A percentile compares a stretch with the other conserved stretches of the same genome.
Conservation (phyloP, 2,329 filamentous ascomycete species). For the Alternaria gansuensis region DNA sequence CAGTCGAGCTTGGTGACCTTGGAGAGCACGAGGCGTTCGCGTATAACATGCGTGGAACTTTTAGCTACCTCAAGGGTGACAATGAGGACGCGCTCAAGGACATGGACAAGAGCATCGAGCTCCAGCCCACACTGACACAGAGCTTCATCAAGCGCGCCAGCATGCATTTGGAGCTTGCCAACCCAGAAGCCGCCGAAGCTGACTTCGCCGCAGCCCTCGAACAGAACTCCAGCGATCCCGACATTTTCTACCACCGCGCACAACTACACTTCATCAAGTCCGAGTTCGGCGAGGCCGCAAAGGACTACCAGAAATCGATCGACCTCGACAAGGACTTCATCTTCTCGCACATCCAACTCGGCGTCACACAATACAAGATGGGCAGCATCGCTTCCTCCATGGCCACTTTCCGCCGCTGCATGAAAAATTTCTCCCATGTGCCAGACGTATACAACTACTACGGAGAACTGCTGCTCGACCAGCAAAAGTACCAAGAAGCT, state of each 20-base stretch:
- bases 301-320: constrained; percentile 99
- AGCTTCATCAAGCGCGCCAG: constrained; percentile 99
- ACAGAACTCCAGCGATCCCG: constrained; percentile 87
- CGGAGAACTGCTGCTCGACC: constrained; percentile 93
- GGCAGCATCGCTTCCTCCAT: constrained; percentile 96
- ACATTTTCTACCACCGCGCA: constrained; percentile 98
- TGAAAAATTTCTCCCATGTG: constrained; percentile 97
- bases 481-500: constrained; percentile 93
- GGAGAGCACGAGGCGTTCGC: constrained; percentile 87
- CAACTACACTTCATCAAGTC: constrained; percentile 98
- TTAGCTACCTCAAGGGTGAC: constrained; percentile 90
- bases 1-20: constrained; percentile 81
- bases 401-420: constrained; percentile 95
- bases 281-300: constrained; percentile 91
- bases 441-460: constrained; percentile 99
- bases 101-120: constrained; percentile 89
- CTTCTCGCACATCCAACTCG: constrained; percentile 98
- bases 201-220: constrained; percentile 87
- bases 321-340: constrained; percentile 96
- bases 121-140: constrained; percentile 88
- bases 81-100: constrained; percentile 83
- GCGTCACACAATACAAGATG: constrained; percentile 99
- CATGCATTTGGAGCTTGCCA: constrained; percentile 92
- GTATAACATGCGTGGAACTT: constrained; percentile 96
- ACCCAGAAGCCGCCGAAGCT: constrained; percentile 83